Evolutionary conservation across 495 filamentous ascomycete species (phyloP), one percentile per base, ranked within the genome.

Genomic region (Xylaria sp.): DNA sequence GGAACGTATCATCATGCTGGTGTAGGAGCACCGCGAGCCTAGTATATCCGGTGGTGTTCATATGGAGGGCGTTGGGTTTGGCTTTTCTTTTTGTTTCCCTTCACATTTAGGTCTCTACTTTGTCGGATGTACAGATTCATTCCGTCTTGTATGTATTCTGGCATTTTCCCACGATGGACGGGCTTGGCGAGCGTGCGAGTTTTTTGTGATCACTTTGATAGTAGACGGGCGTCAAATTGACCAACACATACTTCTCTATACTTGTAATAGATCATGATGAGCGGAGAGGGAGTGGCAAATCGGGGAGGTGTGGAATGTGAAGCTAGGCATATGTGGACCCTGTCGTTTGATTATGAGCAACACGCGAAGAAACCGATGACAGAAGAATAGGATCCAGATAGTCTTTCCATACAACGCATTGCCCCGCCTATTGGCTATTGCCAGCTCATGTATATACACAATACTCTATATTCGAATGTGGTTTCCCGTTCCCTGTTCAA

Each of bases 21-120:
- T 73, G 59, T 59, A 5, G 57, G 66, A 71, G 70, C 69, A 75
- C 72, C 69, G 69, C 50, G 69, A 70, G 68, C 74, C 70, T 58
- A 52, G 67, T 70, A 69, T 71, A 76, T 68, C 61, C 68, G 67
- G 72, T 69, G 72, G 74, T 74, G 74, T 78, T 78, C 72, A 75
- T 72, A 74, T 55, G 70, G 67, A 68, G 71, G 74, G 74, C 74
- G 71, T 78, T 72, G 62, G 72, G 74, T 19, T 37, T 59, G 57
- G 33, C 61, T 67, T 52, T 59, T 65, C 19, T 71, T 71, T 19
- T 24, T 19, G 1, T 35, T 48, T 26, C 68, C 44, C 40, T 53
- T 62, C 44, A 3, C 31, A 44, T 37, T 61, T 50, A 35, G 37
- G 29, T 57, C 29, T 57, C 11, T 40, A 59, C 26, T 35, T 52